Conservation (phyloP, 371 early-diverging fungal species). For the Thermomucor indicae-seudaticae region DNA sequence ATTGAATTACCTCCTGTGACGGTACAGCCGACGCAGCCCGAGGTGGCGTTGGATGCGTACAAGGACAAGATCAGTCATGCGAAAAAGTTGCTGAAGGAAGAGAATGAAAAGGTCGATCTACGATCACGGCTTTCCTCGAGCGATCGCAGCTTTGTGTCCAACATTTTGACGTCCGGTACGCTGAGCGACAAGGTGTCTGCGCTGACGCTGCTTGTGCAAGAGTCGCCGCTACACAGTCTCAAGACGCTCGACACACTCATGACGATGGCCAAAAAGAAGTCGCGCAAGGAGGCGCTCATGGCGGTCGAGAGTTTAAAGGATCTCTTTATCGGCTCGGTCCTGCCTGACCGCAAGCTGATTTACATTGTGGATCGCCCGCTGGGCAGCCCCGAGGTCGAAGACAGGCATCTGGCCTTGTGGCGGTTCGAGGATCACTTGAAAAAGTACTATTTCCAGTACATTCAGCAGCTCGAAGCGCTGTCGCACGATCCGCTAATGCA, state of each 20-base stretch:
- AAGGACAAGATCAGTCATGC: constrained; percentile 59
- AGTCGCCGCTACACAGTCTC: constrained; percentile 86
- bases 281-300: constrained; percentile 81
- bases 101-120: constrained; percentile 65
- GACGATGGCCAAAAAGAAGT: constrained; percentile 85
- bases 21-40: neutral
- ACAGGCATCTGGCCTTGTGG: constrained; percentile 81
- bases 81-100: constrained; percentile 59
- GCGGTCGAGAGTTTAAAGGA: constrained; percentile 89
- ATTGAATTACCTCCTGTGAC: neutral
- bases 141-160: constrained; percentile 82
- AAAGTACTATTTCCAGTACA: constrained; percentile 82
- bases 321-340: constrained; percentile 71
- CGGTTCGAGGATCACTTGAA: constrained; percentile 92
- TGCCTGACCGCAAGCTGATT: constrained; percentile 82
- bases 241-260: constrained; percentile 77
- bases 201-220: constrained; percentile 86
- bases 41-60: constrained; percentile 29
- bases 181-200: constrained; percentile 91
- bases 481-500: constrained; percentile 83
- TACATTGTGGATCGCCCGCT: constrained; percentile 89
- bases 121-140: constrained; percentile 57
- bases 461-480: constrained; percentile 78
- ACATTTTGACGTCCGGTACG: constrained; percentile 89
- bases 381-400: constrained; percentile 52